A percentile compares a stretch with the other conserved stretches of the same genome.
Evolutionary conservation across 2,329 filamentous ascomycete genomes (phyloP).

Genomic region (Beauveria rudraprayagi): DNA sequence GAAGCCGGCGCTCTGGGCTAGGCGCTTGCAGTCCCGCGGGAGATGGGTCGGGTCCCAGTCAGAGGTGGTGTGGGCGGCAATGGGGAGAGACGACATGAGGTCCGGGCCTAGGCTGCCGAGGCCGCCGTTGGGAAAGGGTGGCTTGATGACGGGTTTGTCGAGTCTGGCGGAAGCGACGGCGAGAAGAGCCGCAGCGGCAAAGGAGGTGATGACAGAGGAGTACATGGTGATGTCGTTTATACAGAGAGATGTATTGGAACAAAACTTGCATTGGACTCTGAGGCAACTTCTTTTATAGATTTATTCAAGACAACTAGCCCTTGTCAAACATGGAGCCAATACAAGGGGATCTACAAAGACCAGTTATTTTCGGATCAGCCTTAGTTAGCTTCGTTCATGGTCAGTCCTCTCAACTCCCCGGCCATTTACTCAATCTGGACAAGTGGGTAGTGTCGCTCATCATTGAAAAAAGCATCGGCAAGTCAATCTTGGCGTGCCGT

Average conservation of each 20-base stretch:
- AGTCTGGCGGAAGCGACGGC: background rate
- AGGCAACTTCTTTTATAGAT: background rate
- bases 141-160: conserved; percentile 11
- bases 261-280: background rate
- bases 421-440: background rate
- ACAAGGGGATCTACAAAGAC: background rate
- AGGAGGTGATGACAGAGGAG: background rate
- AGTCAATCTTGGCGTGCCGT: too few species aligned
- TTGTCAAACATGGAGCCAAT: background rate
- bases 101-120: conserved; percentile 9
- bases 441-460: background rate
- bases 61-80: conserved; percentile 12
- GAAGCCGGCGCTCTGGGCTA: conserved; percentile 12
- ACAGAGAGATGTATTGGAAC: background rate
- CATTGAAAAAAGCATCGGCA: background rate
- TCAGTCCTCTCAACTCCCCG: background rate
- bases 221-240: background rate
- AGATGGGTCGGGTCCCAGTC: conserved; percentile 18
- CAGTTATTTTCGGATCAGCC: background rate
- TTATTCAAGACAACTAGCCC: background rate
- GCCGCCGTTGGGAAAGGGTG: conserved; percentile 6
- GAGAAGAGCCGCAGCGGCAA: conserved; percentile 1
- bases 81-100: conserved; percentile 10
- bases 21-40: conserved; percentile 16
- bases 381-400: background rate